Evolutionary conservation across 163 green algal genomes (phyloP).

Genomic region (Volvox carteri): DNA sequence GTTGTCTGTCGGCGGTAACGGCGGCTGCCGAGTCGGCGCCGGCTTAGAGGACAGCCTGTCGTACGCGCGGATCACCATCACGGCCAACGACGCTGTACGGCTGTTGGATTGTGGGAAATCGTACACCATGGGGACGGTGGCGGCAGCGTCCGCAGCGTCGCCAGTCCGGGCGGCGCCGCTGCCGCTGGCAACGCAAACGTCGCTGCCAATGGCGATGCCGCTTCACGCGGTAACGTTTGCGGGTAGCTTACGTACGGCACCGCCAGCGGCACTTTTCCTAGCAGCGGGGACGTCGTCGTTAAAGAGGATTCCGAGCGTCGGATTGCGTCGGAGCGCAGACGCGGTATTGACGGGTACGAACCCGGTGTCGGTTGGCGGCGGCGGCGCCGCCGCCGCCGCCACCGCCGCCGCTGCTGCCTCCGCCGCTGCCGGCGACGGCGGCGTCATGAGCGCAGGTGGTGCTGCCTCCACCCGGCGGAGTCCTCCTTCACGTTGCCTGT

Average conservation of each 20-base stretch:
- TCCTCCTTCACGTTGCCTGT: too few species aligned
- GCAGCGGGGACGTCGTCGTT: background rate
- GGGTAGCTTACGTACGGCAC: slow-evolving; percentile 9
- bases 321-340: background rate
- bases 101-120: too few species aligned
- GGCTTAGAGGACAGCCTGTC: background rate
- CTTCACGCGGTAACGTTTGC: slow-evolving; percentile 19
- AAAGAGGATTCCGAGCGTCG: background rate
- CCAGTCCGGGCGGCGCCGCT: background rate
- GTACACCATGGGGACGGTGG: too few species aligned
- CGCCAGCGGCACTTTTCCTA: background rate
- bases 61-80: too few species aligned
- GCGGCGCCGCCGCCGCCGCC: background rate
- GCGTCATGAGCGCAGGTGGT: too few species aligned
- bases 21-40: background rate
- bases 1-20: background rate
- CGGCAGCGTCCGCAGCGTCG: background rate
- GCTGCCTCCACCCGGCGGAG: too few species aligned
- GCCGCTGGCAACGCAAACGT: background rate
- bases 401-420: background rate
- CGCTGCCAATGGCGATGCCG: background rate
- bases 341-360: background rate
- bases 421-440: background rate
- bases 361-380: background rate
- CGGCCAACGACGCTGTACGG: background rate